Evolutionary conservation across 2,329 filamentous ascomycete genomes (phyloP), one percentile per base, ranked within the genome.

Genomic region (Talaromyces sp.): DNA sequence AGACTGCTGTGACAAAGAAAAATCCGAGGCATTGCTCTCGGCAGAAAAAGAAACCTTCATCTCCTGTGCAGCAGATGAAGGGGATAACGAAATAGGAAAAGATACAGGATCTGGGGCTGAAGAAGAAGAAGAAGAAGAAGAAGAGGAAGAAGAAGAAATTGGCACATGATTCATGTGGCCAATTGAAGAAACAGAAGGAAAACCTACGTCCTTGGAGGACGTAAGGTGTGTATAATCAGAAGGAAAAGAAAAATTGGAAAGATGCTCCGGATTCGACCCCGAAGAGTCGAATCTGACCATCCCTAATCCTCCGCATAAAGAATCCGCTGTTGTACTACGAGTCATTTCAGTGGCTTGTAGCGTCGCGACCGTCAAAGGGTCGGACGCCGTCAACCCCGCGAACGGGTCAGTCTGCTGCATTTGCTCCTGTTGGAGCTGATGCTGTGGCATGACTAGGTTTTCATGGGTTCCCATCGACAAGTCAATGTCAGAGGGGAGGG

Each of bases 41-140:
- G 71, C 71, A 62, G 82, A 84, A 68, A 77, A 67, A 65, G 80
- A 80, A 70, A 77, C 77, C 70, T 76, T 76, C 81, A 84, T 83
- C 70, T 83, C 80, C 70, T 76, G 72, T 67, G 73, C 73, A 25
- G 73, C 71, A 72, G 73, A 77, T 68, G 73, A 68, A 65, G 73
- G 66, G 66, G 67, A 62, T 66, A 66, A 69, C 66, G 73, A 68
- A 74, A 67, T 71, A 62, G 68, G 53, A 59, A 57, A 64, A 55
- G 63, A 67, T 61, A 71, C 71, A 28, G 72, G 67, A 36, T 70
- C 70, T 51, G 73, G 72, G 17, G 73, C 73, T 36, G 76, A 75
- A 59, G 70, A 71, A 57, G 71, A 75, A 70, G 75, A 73, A 30
- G 66, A 47, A 19, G n/a, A 44, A 63, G 67, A 66, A 65, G 70